Evolutionary conservation across 345 rosid genomes (phyloP).

Genomic region (Acer yangbiense): DNA sequence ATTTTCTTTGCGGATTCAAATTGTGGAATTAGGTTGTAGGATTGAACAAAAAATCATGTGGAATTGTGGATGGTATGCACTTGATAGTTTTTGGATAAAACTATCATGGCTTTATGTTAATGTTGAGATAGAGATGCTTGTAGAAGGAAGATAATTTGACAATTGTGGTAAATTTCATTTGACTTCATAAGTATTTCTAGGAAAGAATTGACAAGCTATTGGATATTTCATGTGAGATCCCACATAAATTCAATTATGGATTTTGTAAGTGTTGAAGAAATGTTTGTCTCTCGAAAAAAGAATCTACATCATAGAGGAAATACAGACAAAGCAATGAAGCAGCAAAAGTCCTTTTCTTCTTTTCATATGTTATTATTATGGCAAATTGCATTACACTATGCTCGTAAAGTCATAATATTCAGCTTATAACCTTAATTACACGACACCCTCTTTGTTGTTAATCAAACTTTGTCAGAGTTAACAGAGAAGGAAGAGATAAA

Average conservation of each 20-base stretch:
- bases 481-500: too few species aligned
- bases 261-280: background rate
- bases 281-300: background rate
- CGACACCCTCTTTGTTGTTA: too few species aligned
- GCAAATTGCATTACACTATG: too few species aligned
- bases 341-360: background rate
- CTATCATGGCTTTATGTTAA: too few species aligned
- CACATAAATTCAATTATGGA: background rate
- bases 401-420: too few species aligned
- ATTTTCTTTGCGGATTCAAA: background rate
- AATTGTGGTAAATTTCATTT: too few species aligned
- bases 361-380: too few species aligned
- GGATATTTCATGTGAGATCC: background rate
- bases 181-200: background rate
- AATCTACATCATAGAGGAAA: background rate
- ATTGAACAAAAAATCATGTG: background rate
- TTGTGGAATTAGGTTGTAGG: background rate
- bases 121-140: too few species aligned
- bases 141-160: background rate
- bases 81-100: background rate
- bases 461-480: too few species aligned
- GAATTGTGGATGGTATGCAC: background rate
- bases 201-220: background rate
- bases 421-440: too few species aligned
- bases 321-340: background rate